phyloP scores from a whole-genome alignment of 805 yeast genomes.

The Hanseniaspora meyeri region DNA sequence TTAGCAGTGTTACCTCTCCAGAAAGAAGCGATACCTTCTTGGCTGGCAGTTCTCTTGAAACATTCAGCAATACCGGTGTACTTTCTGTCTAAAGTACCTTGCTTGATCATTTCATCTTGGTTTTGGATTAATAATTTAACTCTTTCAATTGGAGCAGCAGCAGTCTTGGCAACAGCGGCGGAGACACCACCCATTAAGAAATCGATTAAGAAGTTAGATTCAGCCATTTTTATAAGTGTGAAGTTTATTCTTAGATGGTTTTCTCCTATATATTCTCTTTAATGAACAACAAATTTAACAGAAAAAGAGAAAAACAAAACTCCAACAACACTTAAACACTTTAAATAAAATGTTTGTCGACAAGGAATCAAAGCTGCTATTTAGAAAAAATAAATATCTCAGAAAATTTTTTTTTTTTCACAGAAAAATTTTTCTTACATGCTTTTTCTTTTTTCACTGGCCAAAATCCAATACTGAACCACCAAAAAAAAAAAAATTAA shows the following conservation, averaged over 20 bases:
- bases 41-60: conserved; percentile 87
- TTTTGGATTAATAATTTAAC: conserved; percentile 92
- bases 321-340: background rate
- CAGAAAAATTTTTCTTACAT: too few species aligned
- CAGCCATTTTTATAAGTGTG: conserved; percentile 21
- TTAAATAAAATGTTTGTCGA: background rate
- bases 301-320: background rate
- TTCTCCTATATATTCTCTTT: conserved; percentile 8
- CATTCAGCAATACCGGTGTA: conserved; percentile 88
- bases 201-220: conserved; percentile 44
- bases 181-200: conserved; percentile 98
- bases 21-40: conserved; percentile 85
- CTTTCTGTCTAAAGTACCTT: conserved; percentile 78
- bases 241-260: conserved; percentile 7
- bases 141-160: conserved; percentile 92
- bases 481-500: background rate
- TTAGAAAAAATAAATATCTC: background rate
- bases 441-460: too few species aligned
- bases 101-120: conserved; percentile 97
- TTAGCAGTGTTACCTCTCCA: conserved; percentile 99
- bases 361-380: too few species aligned
- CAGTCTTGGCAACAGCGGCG: conserved; percentile 97
- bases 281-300: conserved; percentile 2
- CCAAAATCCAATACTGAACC: background rate
- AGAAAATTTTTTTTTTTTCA: background rate